These are phyloP conservation scores for Akebia trifoliata DNA, from an alignment of 164 flowering plant species.

Conservation along the genomic window DNA sequence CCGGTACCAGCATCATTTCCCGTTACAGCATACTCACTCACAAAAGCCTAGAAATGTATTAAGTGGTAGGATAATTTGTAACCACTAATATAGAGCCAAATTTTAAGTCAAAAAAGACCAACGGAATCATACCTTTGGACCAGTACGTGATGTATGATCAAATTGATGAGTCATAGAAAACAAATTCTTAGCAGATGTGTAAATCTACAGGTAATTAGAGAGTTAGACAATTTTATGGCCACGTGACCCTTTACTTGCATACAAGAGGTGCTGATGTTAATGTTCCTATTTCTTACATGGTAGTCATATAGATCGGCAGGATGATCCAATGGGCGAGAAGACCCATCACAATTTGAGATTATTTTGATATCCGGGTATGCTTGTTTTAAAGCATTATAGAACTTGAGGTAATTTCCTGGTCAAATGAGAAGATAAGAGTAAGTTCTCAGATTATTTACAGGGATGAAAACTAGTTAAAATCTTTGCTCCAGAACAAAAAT, in stretches of 20 bases:
- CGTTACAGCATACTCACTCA: conserved; percentile 96
- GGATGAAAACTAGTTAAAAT: neutral
- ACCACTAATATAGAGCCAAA: neutral
- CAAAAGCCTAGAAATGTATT: conserved; percentile 63
- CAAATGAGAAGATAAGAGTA: conserved; percentile 4
- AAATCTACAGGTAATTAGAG: conserved; percentile 37
- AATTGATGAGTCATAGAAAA: conserved; percentile 49
- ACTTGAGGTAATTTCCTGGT: conserved; percentile 83
- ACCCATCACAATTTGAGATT: conserved; percentile 90
- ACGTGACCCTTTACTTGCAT: neutral
- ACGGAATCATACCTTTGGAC: conserved; percentile 66
- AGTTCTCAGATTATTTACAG: conserved; percentile 2
- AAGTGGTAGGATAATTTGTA: neutral
- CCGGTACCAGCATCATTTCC: conserved; percentile 82
- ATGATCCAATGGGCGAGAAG: conserved; percentile 64
- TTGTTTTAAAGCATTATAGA: conserved; percentile 57
- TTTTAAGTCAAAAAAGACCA: neutral
- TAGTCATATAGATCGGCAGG: conserved; percentile 91
- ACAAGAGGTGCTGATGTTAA: neutral
- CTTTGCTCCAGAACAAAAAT: neutral
- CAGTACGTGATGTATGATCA: conserved; percentile 53
- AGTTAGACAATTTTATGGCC: conserved; percentile 5
- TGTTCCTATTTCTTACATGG: conserved; percentile 70
- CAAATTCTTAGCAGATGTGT: conserved; percentile 51
- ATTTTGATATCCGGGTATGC: conserved; percentile 78